Conservation (phyloP, 2,329 filamentous ascomycete species). For the Penicillium sp. region DNA sequence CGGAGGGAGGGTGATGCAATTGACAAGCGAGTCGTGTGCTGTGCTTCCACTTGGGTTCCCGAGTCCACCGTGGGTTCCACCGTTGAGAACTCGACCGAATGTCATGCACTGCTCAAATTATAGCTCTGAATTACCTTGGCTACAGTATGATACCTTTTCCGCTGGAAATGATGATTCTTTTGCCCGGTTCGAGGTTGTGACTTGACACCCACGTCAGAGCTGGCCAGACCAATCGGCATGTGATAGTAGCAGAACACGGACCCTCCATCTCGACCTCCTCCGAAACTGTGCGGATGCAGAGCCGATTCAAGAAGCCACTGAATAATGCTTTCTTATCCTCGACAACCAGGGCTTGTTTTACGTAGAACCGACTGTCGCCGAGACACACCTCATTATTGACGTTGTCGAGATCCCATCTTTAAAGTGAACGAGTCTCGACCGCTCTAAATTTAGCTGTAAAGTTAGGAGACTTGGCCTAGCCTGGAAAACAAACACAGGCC, state of each 20-base stretch:
- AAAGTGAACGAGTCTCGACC: neutral
- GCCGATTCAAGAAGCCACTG: neutral
- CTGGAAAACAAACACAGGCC: neutral
- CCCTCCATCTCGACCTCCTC: neutral
- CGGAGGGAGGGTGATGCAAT: constrained; percentile 26
- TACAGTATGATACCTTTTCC: neutral
- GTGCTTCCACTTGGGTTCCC: constrained; percentile 22
- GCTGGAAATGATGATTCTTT: neutral
- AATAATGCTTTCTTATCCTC: neutral
- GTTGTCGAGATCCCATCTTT: neutral
- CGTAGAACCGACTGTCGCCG: neutral
- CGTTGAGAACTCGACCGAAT: constrained; percentile 1
- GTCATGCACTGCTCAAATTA: neutral
- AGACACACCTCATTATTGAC: neutral
- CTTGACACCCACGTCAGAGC: constrained; percentile 16
- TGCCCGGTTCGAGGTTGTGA: neutral
- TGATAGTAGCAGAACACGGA: constrained; percentile 10
- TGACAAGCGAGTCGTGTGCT: constrained; percentile 28
- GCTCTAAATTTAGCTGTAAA: constrained; percentile 2
- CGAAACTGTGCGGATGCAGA: neutral
- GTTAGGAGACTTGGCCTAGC: neutral
- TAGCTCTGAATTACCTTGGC: neutral
- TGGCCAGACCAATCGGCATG: constrained; percentile 20
- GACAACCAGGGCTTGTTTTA: neutral
- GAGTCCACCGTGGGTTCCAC: constrained; percentile 16